Evolutionary conservation across 2,329 filamentous ascomycete genomes (phyloP), one percentile per base, ranked within the genome.

Genomic region (Colletotrichum chrysophilum): DNA sequence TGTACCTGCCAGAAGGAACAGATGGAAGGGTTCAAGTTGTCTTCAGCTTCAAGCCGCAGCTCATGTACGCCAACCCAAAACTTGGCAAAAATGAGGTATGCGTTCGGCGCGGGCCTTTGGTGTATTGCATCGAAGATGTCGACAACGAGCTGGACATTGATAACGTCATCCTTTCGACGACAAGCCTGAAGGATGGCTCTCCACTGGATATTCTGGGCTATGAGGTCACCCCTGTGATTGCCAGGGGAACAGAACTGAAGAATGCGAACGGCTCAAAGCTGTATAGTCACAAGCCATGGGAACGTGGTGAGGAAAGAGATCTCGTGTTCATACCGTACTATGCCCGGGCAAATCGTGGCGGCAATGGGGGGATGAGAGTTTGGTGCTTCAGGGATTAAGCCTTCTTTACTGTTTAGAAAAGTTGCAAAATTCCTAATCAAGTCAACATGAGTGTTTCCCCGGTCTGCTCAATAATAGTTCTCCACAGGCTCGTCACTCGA

Each of bases 401-500:
- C 36, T 18, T 24, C 24, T 24, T 34, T 34, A 13, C 32, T 34
- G 5, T 14, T 38, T n/a, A 12, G 28, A 34, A 58, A 58, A 16
- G 4, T 2, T 58, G 4, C 4, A 28, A 26, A 3, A 6, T 58
- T 12, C 9, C 5, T 2, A 21, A 4, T 28, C 5, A 58, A 58
- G 68, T 66, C 6, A 70, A 68, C 67, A 70, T 70, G 5, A 70
- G n/a, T 18, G 66, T 68, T 18, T 10, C 32, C 2, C 70, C 55
- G 0, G 52, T 73, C 24, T 34, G 2, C 3, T 24, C 34, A 34
- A 73, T n/a, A 12, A 69, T 21, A 5, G 28, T 26, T 32, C 64
- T 55, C 70, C 70, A 79, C 48, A 13, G 75, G 69, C 60, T 72
- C 55, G 30, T 79, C 8, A 13, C 55, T n/a, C 34, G 61, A 7